A percentile compares a stretch with the other conserved stretches of the same genome.
Conservation (phyloP, 2,329 filamentous ascomycete genomes). For the Ophiostoma perfectum region DNA sequence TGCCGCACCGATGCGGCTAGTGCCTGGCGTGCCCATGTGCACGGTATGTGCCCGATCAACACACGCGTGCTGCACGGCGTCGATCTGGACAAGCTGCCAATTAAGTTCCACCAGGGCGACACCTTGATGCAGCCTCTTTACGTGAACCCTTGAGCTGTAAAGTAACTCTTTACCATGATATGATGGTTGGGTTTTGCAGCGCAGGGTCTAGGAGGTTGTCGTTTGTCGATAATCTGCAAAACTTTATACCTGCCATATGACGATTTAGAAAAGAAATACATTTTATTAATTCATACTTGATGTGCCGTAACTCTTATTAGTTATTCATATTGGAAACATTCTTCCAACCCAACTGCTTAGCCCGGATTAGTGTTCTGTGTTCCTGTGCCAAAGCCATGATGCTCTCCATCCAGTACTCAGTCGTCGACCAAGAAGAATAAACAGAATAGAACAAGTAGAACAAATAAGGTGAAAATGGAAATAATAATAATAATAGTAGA, state of each 20-base stretch:
- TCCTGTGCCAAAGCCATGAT: neutral
- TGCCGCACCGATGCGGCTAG: conserved; percentile 16
- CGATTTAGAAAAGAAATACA: no score
- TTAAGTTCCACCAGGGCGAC: conserved; percentile 30
- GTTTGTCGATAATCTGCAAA: no score
- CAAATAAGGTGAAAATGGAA: neutral
- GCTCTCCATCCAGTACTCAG: neutral
- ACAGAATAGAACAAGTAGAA: neutral
- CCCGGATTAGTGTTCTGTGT: neutral
- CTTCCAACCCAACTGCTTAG: neutral
- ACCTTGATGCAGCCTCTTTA: conserved; percentile 33
- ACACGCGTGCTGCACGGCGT: conserved; percentile 38
- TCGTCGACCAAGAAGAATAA: neutral
- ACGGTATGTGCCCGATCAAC: conserved; percentile 35
- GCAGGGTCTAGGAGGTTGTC: no score
- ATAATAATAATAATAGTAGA: conserved; percentile 28
- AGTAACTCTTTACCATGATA: no score
- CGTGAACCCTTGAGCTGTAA: conserved; percentile 36
- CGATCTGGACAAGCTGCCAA: conserved; percentile 31
- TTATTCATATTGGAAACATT: neutral
- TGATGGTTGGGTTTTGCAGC: no score
- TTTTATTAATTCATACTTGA: no score
- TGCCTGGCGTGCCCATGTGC: conserved; percentile 24
- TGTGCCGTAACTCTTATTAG: no score
- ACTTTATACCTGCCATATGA: no score